Percentiles rank a stretch among this genome's conserved stretches.
Conservation (phyloP, 2,329 filamentous ascomycete species). For the Penicillium brasilianum region DNA sequence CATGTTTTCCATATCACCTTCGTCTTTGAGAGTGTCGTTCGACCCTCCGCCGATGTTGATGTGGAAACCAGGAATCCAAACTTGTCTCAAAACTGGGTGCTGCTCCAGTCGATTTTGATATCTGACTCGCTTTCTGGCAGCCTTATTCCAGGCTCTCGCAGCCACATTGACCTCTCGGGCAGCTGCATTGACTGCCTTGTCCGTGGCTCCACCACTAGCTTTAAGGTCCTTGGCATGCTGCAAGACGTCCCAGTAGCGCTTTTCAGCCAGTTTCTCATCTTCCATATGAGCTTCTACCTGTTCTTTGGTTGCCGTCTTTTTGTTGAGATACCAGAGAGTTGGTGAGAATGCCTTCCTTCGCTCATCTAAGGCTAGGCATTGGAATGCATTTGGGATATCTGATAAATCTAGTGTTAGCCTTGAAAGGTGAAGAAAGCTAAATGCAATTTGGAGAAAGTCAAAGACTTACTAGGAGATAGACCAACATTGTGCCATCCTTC, state of each 20-base stretch:
- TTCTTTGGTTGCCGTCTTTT: conserved; percentile 16
- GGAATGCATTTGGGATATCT: conserved; percentile 46
- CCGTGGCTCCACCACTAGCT: conserved; percentile 17
- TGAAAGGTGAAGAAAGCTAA: too few relatives aligned
- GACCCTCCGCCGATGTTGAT: conserved; percentile 58
- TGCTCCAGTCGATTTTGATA: conserved; percentile 18
- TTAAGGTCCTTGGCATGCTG: conserved; percentile 23
- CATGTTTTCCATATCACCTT: conserved; percentile 34
- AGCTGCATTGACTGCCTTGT: conserved; percentile 22
- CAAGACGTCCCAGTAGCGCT: conserved; percentile 14
- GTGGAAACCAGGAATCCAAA: conserved; percentile 63
- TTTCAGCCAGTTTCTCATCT: conserved; percentile 12
- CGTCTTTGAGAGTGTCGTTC: conserved; percentile 29
- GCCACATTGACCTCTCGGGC: conserved; percentile 19
- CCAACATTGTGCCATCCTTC: conserved; percentile 25
- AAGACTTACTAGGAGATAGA: conserved; percentile 25
- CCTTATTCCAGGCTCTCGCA: conserved; percentile 22
- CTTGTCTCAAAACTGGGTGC: conserved; percentile 52
- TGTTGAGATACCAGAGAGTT: conserved; percentile 58
- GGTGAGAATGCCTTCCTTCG: conserved; percentile 54
- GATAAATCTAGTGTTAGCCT: neutral
- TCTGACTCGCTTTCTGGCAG: conserved; percentile 18
- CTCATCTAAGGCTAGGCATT: conserved; percentile 48
- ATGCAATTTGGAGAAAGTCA: too few relatives aligned
- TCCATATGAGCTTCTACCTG: conserved; percentile 13